Conservation (phyloP, 306 rosid species). For the Medicago lupulina region DNA sequence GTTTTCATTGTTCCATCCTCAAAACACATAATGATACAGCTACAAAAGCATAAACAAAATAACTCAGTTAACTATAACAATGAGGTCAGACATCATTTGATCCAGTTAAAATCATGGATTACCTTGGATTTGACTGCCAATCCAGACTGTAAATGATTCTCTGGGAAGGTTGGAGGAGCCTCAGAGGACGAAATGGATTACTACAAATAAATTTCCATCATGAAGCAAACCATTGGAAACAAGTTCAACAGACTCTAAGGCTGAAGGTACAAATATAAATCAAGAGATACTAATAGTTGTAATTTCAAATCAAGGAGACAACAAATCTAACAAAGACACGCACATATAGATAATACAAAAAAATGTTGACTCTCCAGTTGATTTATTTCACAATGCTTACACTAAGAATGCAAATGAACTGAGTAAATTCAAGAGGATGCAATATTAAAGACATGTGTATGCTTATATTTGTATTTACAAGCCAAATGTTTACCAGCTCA, state of each 20-base stretch:
- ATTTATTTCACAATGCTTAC: slow-evolving; percentile 28
- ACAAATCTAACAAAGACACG: slow-evolving; percentile 18
- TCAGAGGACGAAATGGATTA: slow-evolving; percentile 88
- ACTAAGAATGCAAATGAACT: slow-evolving; percentile 27
- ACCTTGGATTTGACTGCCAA: slow-evolving; percentile 91
- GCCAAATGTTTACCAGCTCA: neutral
- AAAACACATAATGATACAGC: slow-evolving; percentile 81
- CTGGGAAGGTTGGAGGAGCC: slow-evolving; percentile 69
- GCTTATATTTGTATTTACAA: slow-evolving; percentile 11
- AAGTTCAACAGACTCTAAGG: slow-evolving; percentile 20
- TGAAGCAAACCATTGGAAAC: slow-evolving; percentile 33
- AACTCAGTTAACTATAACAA: slow-evolving; percentile 34
- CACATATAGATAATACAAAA: slow-evolving; percentile 30
- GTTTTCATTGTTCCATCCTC: slow-evolving; percentile 92
- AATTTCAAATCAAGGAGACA: slow-evolving; percentile 24
- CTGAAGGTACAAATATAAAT: slow-evolving; percentile 23
- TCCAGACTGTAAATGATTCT: slow-evolving; percentile 81
- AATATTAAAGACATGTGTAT: slow-evolving; percentile 5
- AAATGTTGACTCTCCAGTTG: slow-evolving; percentile 23
- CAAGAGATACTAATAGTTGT: slow-evolving; percentile 21
- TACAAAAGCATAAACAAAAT: slow-evolving; percentile 48
- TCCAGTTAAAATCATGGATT: slow-evolving; percentile 32
- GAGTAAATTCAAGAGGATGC: slow-evolving; percentile 9
- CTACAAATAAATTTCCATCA: slow-evolving; percentile 53
- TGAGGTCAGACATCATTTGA: slow-evolving; percentile 27